Conservation (phyloP, 345 rosid genomes). For the Mallotus nudiflorus region DNA sequence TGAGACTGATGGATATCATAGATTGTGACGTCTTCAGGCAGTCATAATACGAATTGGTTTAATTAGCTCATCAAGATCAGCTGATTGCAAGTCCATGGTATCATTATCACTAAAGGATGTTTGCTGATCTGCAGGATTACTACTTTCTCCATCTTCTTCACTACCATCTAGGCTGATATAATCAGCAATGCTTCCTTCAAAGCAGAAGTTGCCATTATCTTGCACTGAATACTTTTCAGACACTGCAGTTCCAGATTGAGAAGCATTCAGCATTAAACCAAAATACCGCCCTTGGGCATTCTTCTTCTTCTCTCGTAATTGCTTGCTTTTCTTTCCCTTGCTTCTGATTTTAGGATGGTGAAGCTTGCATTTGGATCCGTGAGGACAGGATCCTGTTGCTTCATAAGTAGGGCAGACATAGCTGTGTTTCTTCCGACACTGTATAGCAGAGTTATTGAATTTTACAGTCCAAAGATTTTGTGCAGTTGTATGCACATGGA, state of each 20-base stretch:
- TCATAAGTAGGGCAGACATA: slow-evolving; percentile 73
- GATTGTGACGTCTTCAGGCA: not conserved
- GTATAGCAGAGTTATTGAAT: slow-evolving; percentile 51
- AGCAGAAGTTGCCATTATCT: slow-evolving; percentile 22
- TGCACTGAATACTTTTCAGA: slow-evolving; percentile 27
- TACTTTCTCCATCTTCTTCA: slow-evolving; percentile 49
- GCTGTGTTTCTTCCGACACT: slow-evolving; percentile 98
- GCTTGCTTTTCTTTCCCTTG: slow-evolving; percentile 66
- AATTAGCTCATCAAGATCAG: slow-evolving; percentile 51
- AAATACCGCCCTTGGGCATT: slow-evolving; percentile 67
- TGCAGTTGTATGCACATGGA: slow-evolving; percentile 19
- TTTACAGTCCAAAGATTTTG: slow-evolving; percentile 27
- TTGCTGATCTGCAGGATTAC: slow-evolving; percentile 24
- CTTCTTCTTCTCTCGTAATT: slow-evolving; percentile 42
- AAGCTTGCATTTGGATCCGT: slow-evolving; percentile 87
- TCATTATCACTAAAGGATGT: slow-evolving; percentile 31
- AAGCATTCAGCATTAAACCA: slow-evolving; percentile 35
- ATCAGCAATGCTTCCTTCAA: slow-evolving; percentile 44
- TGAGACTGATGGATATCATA: not conserved
- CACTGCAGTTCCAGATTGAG: slow-evolving; percentile 35
- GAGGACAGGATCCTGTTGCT: slow-evolving; percentile 75
- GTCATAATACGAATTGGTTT: slow-evolving; percentile 61
- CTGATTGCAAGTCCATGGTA: slow-evolving; percentile 30
- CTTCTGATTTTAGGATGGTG: slow-evolving; percentile 74
- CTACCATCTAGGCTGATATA: slow-evolving; percentile 51